These are phyloP conservation scores for Dendrostoma leiphaemia DNA, from an alignment of 2,329 filamentous ascomycete genomes.

Conservation along the genomic window DNA sequence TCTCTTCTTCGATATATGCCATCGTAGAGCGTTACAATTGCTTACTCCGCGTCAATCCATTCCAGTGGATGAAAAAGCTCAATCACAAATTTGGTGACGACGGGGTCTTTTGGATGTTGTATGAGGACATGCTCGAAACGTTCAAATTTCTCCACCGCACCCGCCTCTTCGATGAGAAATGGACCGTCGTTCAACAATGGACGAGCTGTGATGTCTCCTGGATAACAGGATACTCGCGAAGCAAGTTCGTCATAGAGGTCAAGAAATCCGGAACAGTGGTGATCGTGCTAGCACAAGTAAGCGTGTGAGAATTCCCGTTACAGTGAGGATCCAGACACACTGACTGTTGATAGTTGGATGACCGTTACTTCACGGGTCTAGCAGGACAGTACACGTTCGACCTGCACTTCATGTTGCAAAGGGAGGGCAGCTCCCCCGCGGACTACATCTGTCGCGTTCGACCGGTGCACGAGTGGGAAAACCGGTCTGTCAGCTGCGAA, in stretches of 20 bases:
- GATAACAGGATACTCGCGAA: slow-evolving; percentile 43
- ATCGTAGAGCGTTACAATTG: background rate
- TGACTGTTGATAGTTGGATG: slow-evolving; percentile 36
- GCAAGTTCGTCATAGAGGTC: slow-evolving; percentile 42
- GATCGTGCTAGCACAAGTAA: slow-evolving; percentile 39
- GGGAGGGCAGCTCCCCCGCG: slow-evolving; percentile 22
- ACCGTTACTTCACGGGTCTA: slow-evolving; percentile 44
- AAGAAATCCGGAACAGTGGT: slow-evolving; percentile 40
- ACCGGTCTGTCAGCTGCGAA: slow-evolving; percentile 68
- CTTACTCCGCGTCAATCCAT: background rate
- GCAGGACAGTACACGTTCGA: slow-evolving; percentile 41
- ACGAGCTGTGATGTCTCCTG: slow-evolving; percentile 41
- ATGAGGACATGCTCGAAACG: slow-evolving; percentile 41
- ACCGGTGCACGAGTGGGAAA: slow-evolving; percentile 40
- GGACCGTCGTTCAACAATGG: slow-evolving; percentile 46
- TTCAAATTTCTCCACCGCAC: slow-evolving; percentile 45
- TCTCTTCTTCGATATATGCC: too few relatives aligned
- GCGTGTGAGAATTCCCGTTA: background rate
- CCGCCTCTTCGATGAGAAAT: slow-evolving; percentile 43
- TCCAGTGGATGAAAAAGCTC: slow-evolving; percentile 61
- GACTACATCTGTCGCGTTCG: slow-evolving; percentile 35
- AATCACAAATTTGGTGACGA: slow-evolving; percentile 68
- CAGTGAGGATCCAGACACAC: too few relatives aligned
- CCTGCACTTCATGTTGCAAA: slow-evolving; percentile 43
- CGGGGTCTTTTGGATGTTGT: slow-evolving; percentile 51